phyloP scores from a whole-genome alignment of 139 green algal genomes.

The Chlorella sp. region DNA sequence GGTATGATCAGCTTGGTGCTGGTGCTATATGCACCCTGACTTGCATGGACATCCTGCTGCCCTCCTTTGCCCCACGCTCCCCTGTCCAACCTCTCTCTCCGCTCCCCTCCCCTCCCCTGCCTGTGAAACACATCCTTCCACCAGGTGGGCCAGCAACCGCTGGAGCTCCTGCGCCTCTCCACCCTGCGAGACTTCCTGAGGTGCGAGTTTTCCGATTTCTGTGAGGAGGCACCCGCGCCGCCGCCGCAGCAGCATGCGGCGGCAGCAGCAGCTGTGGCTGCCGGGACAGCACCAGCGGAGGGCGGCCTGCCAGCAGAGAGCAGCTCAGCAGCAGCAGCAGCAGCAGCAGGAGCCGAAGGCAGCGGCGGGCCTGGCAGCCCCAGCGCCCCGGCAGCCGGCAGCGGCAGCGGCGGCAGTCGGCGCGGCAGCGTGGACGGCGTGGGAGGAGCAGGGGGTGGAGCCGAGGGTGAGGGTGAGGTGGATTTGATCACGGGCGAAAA shows the following conservation, averaged over 20 bases:
- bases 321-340: neutral
- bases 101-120: neutral
- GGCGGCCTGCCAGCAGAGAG: neutral
- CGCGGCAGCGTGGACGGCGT: neutral
- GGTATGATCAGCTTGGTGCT: no score
- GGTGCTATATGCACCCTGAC: no score
- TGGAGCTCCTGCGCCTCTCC: slow-evolving; percentile 70
- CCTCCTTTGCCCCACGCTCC: neutral
- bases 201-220: slow-evolving; percentile 73
- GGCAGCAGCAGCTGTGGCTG: neutral
- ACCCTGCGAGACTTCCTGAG: slow-evolving; percentile 83
- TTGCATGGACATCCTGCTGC: neutral
- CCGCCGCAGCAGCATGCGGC: neutral
- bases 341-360: neutral
- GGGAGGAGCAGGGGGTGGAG: neutral
- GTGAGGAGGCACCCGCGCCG: neutral
- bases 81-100: no score
- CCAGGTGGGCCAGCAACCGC: slow-evolving; percentile 54
- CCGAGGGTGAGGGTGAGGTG: neutral
- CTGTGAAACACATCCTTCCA: slow-evolving; percentile 1
- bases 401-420: neutral
- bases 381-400: neutral
- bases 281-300: neutral
- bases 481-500: slow-evolving; percentile 12
- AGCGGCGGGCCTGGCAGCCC: neutral